Evolutionary conservation across 164 flowering plant species (phyloP), one percentile per base, ranked within the genome.

Genomic region (Stephania japonica): DNA sequence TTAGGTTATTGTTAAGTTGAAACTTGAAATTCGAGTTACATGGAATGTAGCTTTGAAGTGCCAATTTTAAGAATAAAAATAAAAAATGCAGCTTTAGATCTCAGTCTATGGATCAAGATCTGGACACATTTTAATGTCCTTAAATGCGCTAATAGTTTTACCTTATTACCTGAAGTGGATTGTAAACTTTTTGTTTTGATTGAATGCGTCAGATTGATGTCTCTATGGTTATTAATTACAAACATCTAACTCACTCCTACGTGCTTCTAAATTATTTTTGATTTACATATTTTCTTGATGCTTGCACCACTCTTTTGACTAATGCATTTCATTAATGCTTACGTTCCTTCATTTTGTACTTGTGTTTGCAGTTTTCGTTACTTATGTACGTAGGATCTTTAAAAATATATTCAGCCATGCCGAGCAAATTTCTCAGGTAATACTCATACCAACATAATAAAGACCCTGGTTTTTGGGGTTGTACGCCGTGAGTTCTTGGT

Each of bases 351-450:
- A 7, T 53, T 7, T 59, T 27, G 25, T 62, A 9, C 13, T 68
- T 75, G 65, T 12, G 6, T 69, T 77, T 90, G 90, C 96, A 95
- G 97, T 93, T 81, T 87, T 90, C 77, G 75, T 89, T 69, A 80
- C 85, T 68, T 93, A 89, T 75, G 80, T 93, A 12, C 86, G 88
- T 5, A 86, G 94, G 70, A 89, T 95, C 80, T 90, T 91, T 84
- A 89, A 84, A 81, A 95, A 93, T 77, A 88, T 95, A 53, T 93
- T 89, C 71, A 85, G 77, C 86, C 97, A 95, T 75, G 96, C 99
- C 16, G 94, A 89, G 83, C 90, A 95, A 79, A 93, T 95, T 61
- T 84, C 98, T 24, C 97, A 95, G 98, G 99, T 94, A 73, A 24
- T 65, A 49, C 50, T 68, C 42, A 24, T 42, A 18, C 53, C 18